phyloP scores from a whole-genome alignment of 352 stramenopile species.

The Pythium volutum region DNA sequence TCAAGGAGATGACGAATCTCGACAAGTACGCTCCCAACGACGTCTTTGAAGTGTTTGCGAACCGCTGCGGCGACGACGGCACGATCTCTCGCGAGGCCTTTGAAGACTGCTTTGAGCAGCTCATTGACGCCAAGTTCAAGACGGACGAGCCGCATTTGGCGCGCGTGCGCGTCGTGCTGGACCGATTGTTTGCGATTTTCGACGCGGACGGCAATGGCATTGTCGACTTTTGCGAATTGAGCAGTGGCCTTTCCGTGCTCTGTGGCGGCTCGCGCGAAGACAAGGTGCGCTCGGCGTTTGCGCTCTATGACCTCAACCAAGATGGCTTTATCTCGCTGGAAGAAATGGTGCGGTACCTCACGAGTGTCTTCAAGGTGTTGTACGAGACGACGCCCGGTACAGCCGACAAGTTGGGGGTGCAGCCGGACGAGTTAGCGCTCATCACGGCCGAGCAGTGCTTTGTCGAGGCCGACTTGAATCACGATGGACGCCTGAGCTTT shows the following conservation, averaged over 20 bases:
- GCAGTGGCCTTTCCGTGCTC: constrained; percentile 75
- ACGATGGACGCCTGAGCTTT: constrained; percentile 79
- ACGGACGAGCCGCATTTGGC: constrained; percentile 59
- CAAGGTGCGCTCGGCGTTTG: constrained; percentile 84
- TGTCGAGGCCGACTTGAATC: constrained; percentile 74
- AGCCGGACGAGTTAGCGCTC: constrained; percentile 65
- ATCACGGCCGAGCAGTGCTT: constrained; percentile 87
- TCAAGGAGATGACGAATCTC: constrained; percentile 84
- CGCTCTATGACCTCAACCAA: constrained; percentile 84
- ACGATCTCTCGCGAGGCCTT: constrained; percentile 80
- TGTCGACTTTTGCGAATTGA: constrained; percentile 86
- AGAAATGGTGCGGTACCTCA: constrained; percentile 87
- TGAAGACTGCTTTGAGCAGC: constrained; percentile 77
- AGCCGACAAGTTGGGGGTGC: constrained; percentile 48
- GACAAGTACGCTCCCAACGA: constrained; percentile 77
- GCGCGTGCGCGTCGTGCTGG: constrained; percentile 65
- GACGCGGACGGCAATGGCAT: constrained; percentile 70
- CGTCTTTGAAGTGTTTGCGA: constrained; percentile 87
- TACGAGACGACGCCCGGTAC: constrained; percentile 78
- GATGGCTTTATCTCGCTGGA: constrained; percentile 84
- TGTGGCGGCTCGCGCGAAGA: constrained; percentile 79
- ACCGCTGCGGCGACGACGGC: constrained; percentile 71
- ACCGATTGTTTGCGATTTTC: constrained; percentile 81
- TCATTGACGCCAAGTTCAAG: constrained; percentile 82
- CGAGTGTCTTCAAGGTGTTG: constrained; percentile 83